phyloP scores from a whole-genome alignment of 805 yeast genomes.

The Pichia paraexigua region DNA sequence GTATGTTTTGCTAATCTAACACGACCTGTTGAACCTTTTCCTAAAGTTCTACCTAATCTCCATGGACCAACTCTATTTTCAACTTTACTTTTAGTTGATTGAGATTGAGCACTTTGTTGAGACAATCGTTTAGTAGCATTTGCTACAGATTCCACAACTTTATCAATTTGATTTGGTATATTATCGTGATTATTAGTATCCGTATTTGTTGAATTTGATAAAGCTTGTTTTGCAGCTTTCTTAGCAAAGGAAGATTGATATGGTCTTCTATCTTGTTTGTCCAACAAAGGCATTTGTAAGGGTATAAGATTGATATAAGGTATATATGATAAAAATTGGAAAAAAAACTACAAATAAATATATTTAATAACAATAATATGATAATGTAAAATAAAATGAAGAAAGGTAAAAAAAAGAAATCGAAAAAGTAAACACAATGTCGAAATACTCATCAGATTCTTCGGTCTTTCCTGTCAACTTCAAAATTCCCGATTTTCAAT shows the following conservation, averaged over 20 bases:
- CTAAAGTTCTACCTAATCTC: conserved; percentile 71
- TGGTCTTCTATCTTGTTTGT: conserved; percentile 8
- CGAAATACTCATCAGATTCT: no score
- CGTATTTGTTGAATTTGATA: conserved; percentile 3
- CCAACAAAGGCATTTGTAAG: neutral
- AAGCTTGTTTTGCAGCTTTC: conserved; percentile 20
- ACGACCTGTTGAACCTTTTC: conserved; percentile 78
- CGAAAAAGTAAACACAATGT: no score
- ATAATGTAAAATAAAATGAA: neutral
- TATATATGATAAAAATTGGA: neutral
- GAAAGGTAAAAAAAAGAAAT: no score
- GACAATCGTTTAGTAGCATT: conserved; percentile 31
- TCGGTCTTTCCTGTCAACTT: neutral
- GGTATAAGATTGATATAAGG: neutral
- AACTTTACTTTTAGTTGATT: conserved; percentile 26
- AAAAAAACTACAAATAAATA: neutral
- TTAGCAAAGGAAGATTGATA: conserved; percentile 19
- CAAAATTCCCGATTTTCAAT: neutral
- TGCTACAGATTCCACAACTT: conserved; percentile 34
- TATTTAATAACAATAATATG: neutral
- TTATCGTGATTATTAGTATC: neutral
- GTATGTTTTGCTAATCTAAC: conserved; percentile 68
- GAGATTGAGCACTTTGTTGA: conserved; percentile 33
- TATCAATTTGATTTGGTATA: conserved; percentile 27
- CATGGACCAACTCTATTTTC: conserved; percentile 64